Conservation (phyloP, 106 monocot genomes). For the Amphibolis antarctica region DNA sequence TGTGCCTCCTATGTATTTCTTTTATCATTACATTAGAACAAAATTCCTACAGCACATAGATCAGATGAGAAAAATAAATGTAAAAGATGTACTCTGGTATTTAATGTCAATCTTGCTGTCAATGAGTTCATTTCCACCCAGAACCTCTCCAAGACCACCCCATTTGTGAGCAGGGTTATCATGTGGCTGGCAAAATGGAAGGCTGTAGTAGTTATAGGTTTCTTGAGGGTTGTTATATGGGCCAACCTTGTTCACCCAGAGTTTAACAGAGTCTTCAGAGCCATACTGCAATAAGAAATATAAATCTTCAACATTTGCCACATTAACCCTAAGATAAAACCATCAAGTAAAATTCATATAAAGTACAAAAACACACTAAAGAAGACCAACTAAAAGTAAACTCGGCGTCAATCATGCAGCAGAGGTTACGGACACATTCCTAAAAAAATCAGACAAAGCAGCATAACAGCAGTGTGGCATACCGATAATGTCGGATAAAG, state of each 20-base stretch:
- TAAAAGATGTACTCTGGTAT: constrained; percentile 32
- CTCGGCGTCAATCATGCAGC: no score
- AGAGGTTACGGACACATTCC: no score
- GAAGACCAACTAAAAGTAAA: no score
- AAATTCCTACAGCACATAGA: neutral
- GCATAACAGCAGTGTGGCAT: no score
- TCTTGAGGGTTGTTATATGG: constrained; percentile 86
- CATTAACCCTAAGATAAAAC: neutral
- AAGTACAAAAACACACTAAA: neutral
- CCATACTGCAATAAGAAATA: constrained; percentile 41
- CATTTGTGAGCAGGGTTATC: constrained; percentile 53
- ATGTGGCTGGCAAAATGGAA: constrained; percentile 63
- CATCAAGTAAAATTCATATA: neutral
- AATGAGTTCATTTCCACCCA: constrained; percentile 85
- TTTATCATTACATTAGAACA: neutral
- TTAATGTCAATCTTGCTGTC: constrained; percentile 68
- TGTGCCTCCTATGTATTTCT: neutral
- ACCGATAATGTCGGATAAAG: no score
- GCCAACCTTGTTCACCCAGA: constrained; percentile 91
- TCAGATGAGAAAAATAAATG: neutral
- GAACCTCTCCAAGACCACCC: constrained; percentile 82
- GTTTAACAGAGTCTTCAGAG: constrained; percentile 39
- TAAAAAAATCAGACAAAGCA: no score
- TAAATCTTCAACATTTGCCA: neutral
- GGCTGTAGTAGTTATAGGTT: constrained; percentile 82